These are phyloP conservation scores for Mitragyna speciosa DNA, from an alignment of 257 asterid species.

Conservation along the genomic window DNA sequence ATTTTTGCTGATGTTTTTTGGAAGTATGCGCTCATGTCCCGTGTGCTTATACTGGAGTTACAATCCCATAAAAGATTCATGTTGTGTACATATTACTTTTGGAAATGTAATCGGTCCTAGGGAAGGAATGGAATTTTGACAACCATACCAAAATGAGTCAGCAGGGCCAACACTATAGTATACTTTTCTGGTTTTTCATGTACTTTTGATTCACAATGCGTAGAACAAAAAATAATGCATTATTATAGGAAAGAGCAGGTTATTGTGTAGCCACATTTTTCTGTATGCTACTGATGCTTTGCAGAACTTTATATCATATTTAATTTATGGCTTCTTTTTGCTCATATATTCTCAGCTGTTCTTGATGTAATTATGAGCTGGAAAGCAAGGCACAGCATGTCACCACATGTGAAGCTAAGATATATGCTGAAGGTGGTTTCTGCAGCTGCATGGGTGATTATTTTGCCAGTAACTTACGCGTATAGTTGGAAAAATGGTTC, in stretches of 20 bases:
- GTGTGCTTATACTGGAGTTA: not conserved
- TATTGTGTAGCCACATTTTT: not conserved
- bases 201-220: not conserved
- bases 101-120: no score
- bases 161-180: no score
- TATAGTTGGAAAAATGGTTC: conserved; percentile 79
- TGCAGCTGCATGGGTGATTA: conserved; percentile 84
- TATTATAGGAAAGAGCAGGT: not conserved
- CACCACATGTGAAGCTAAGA: conserved; percentile 84
- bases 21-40: not conserved
- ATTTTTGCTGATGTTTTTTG: not conserved
- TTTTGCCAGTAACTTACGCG: conserved; percentile 91
- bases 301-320: not conserved
- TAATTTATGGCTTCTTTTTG: not conserved
- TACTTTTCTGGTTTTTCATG: no score
- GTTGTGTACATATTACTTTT: no score
- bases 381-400: conserved; percentile 85
- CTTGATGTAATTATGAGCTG: conserved; percentile 79
- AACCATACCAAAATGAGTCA: no score
- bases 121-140: no score
- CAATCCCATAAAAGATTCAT: no score
- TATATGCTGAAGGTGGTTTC: conserved; percentile 69
- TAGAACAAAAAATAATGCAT: no score
- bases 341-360: conserved; percentile 64
- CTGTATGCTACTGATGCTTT: not conserved